Base-by-base conservation (phyloP, 306 rosid genomes). In the Vigna angularis region DNA sequence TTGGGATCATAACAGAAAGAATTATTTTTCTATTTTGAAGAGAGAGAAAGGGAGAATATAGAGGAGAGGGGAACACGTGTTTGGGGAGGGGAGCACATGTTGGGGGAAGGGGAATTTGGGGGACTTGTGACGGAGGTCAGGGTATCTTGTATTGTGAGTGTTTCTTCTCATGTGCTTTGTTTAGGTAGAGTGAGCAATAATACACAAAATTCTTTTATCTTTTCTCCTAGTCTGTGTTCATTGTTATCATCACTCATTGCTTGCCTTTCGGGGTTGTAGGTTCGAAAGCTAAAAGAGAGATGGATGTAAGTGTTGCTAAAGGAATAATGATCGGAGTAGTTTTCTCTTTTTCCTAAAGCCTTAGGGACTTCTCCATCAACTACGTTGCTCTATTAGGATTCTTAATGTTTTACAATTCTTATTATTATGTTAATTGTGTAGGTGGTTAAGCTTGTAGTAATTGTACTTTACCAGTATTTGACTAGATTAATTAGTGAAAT, bases 401-500 rank as follows among this genome's bases (percentile, higher is more conserved):
- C 47, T n/a, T 40, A n/a, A 67, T 44, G 57, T 67, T 45, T 57
- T 44, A 49, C 34, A 22, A 61, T 34, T 36, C 34, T 59, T 55
- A 32, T 55, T 65, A 36, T 48, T 13, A 55, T 80, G 22, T n/a
- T 72, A 24, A 40, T 64, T 64, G 26, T 52, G 50, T 53, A 66
- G 34, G 45, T 44, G 70, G 79, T 32, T 66, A 66, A 50, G 45
- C 65, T 65, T 34, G 22, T 32, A 49, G 34, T 49, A 75, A 58
- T 34, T 17, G 80, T 15, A 64, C 24, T 36, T 28, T 17, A 72
- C 36, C 45, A 72, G 52, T n/a, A 55, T 55, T 66, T 73, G 32
- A 64, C 79, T 17, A 32, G 63, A 56, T 32, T 72, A 71, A 55
- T 62, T n/a, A 48, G 72, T 49, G 72, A 40, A 53, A 65, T 44